phyloP scores from a whole-genome alignment of 1,284 basidiomycete genomes.

The Sanghuangporus baumii region DNA sequence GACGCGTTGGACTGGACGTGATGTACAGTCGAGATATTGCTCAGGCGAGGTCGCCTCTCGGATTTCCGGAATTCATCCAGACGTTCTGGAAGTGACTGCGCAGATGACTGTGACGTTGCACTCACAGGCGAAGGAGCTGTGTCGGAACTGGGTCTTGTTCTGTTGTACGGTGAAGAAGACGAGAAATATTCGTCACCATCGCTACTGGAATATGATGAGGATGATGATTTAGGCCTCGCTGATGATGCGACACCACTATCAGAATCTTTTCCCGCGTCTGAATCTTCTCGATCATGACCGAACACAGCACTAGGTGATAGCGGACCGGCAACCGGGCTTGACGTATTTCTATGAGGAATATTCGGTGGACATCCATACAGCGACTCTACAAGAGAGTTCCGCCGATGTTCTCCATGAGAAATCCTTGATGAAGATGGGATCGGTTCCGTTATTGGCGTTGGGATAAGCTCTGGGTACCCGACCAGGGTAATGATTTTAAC shows the following conservation, averaged over 20 bases:
- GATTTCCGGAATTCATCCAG: neutral
- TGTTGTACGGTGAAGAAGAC: conserved; percentile 36
- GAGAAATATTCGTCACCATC: conserved; percentile 29
- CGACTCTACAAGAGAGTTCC: conserved; percentile 1
- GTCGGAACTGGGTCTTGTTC: conserved; percentile 27
- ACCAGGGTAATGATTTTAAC: conserved; percentile 70
- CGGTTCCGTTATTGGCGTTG: conserved; percentile 20
- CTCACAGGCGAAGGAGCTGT: conserved; percentile 31
- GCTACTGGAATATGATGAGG: conserved; percentile 19
- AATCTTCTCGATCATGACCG: neutral
- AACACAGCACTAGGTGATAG: conserved; percentile 2
- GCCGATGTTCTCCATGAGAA: conserved; percentile 1
- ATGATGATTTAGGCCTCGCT: conserved; percentile 17
- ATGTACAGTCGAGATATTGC: neutral
- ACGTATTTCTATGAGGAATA: neutral
- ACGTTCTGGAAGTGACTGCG: conserved; percentile 10
- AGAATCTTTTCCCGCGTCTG: neutral
- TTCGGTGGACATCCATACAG: neutral
- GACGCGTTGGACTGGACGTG: neutral
- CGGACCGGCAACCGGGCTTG: conserved; percentile 1
- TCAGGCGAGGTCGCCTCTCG: neutral
- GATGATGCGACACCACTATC: neutral
- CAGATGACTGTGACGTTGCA: conserved; percentile 23
- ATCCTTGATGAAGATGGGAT: conserved; percentile 8
- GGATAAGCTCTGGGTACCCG: conserved; percentile 66